These are phyloP conservation scores for Penicillium subrubescens DNA, from an alignment of 495 filamentous ascomycete species.

Conservation along the genomic window DNA sequence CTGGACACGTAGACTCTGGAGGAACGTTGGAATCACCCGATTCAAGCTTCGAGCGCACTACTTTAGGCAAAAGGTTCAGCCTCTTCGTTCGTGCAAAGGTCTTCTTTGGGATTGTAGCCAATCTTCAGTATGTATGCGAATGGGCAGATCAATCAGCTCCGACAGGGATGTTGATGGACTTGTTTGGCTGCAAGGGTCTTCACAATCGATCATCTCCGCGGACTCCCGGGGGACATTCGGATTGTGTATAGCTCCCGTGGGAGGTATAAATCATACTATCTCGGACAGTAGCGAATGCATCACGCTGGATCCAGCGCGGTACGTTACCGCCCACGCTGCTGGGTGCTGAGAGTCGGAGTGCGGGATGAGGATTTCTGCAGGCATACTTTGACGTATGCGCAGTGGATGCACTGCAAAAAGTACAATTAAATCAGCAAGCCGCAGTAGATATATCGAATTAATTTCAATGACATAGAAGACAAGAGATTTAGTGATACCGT, in stretches of 20 bases:
- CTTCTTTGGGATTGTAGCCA: background rate
- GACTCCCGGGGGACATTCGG: background rate
- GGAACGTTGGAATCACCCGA: background rate
- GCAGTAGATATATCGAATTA: background rate
- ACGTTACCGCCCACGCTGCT: background rate
- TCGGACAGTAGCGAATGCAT: conserved; percentile 1
- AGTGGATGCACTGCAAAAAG: background rate
- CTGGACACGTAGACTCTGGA: background rate
- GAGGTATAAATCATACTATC: background rate
- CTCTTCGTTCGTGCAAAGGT: background rate
- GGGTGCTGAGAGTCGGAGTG: background rate
- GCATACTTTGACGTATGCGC: background rate
- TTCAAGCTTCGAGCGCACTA: background rate
- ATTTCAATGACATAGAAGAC: background rate
- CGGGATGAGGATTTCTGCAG: background rate
- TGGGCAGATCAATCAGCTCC: background rate
- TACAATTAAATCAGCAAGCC: background rate
- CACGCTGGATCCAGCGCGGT: conserved; percentile 1
- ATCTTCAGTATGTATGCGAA: background rate
- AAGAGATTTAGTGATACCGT: background rate
- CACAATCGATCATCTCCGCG: background rate
- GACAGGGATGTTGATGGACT: background rate
- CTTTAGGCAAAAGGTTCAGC: background rate
- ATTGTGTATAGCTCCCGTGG: background rate
- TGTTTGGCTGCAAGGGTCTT: background rate